Evolutionary conservation across 306 rosid species (phyloP).

Genomic region (Amphicarpaea edgeworthii): DNA sequence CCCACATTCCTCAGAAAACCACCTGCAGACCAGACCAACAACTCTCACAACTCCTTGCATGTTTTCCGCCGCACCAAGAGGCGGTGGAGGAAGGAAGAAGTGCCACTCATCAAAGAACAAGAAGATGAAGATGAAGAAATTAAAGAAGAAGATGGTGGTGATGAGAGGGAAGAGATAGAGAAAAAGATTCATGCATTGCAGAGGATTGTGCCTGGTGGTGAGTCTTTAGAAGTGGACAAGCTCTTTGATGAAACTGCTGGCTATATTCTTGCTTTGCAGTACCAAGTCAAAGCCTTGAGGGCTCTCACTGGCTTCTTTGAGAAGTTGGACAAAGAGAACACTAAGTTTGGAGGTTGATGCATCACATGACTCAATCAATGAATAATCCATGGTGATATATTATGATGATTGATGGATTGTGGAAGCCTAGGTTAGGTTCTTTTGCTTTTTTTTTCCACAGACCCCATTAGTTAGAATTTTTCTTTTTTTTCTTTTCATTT

Average conservation of each 20-base stretch:
- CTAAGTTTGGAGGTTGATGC: slow-evolving; percentile 72
- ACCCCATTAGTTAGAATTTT: slow-evolving; percentile 46
- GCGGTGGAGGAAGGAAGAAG: slow-evolving; percentile 5
- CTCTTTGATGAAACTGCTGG: slow-evolving; percentile 92
- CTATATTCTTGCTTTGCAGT: slow-evolving; percentile 77
- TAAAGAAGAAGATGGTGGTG: slow-evolving; percentile 35
- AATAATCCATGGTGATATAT: slow-evolving; percentile 7
- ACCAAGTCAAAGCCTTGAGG: slow-evolving; percentile 75
- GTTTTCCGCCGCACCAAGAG: slow-evolving; percentile 34
- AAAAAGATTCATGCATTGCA: slow-evolving; percentile 83
- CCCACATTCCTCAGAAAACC: slow-evolving; percentile 57
- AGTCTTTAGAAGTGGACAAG: slow-evolving; percentile 71
- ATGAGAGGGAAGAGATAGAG: slow-evolving; percentile 77
- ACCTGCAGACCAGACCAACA: neutral
- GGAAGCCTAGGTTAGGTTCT: slow-evolving; percentile 37
- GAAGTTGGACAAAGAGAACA: slow-evolving; percentile 68
- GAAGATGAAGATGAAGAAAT: slow-evolving; percentile 40
- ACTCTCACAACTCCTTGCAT: slow-evolving; percentile 45
- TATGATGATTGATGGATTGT: slow-evolving; percentile 4
- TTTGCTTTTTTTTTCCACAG: neutral
- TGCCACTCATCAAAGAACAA: neutral
- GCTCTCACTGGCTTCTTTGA: slow-evolving; percentile 69
- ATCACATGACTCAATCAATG: neutral
- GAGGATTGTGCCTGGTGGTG: slow-evolving; percentile 89
- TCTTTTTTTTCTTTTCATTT: neutral